Evolutionary conservation across 2,329 filamentous ascomycete genomes (phyloP).

Genomic region (Pseudohalonectria lignicola): DNA sequence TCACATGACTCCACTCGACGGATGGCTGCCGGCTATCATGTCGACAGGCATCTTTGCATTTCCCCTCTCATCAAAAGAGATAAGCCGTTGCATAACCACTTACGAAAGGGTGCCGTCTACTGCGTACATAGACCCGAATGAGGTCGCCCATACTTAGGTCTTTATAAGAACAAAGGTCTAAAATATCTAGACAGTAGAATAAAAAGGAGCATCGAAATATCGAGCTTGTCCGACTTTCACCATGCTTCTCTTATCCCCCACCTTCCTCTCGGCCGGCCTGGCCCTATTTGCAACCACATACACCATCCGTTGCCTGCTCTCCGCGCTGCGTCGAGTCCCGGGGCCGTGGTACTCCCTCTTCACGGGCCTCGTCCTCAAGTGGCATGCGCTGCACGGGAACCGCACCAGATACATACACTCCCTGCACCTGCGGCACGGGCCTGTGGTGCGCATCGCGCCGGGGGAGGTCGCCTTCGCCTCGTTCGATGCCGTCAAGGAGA

Average conservation of each 20-base stretch:
- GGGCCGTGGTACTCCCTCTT: slow-evolving; percentile 36
- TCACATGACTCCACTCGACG: too few relatives aligned
- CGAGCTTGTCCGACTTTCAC: too few relatives aligned
- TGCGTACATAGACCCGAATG: too few relatives aligned
- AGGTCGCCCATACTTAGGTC: too few relatives aligned
- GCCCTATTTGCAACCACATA: slow-evolving; percentile 4
- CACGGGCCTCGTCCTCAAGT: slow-evolving; percentile 39
- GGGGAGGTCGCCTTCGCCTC: slow-evolving; percentile 50
- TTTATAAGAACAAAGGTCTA: too few relatives aligned
- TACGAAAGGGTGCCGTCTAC: too few relatives aligned
- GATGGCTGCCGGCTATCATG: too few relatives aligned
- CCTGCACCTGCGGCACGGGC: slow-evolving; percentile 44
- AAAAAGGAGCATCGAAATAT: too few relatives aligned
- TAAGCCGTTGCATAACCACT: too few relatives aligned
- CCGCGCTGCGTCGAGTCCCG: slow-evolving; percentile 30
- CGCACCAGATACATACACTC: slow-evolving; percentile 44
- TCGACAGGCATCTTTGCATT: too few relatives aligned
- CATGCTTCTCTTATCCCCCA: slow-evolving; percentile 8
- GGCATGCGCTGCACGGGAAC: slow-evolving; percentile 41
- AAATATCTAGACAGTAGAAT: too few relatives aligned
- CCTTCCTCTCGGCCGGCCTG: slow-evolving; percentile 6
- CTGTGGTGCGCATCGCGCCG: slow-evolving; percentile 44
- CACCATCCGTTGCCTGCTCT: slow-evolving; percentile 13
- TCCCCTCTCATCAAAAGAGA: too few relatives aligned
- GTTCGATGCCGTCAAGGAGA: slow-evolving; percentile 45